phyloP scores from a whole-genome alignment of 768 basidiomycete species.

The Leccinum imitatum region DNA sequence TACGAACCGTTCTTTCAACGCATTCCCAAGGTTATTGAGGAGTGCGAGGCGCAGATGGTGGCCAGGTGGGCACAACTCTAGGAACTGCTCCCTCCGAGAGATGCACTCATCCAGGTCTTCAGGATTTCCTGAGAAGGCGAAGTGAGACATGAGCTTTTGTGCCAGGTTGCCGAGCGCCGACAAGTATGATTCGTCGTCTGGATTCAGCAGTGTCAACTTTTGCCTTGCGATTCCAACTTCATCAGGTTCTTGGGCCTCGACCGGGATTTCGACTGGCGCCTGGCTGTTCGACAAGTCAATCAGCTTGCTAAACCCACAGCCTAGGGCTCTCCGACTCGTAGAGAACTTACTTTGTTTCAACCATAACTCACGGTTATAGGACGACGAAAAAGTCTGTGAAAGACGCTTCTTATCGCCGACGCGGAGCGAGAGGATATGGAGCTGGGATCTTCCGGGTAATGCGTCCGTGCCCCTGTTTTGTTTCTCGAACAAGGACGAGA shows the following conservation, averaged over 20 bases:
- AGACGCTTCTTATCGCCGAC: background rate
- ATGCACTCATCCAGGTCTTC: constrained; percentile 31
- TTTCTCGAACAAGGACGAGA: constrained; percentile 21
- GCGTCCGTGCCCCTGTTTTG: constrained; percentile 42
- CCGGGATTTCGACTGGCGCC: background rate
- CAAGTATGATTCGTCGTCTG: constrained; percentile 11
- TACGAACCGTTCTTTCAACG: too few species aligned
- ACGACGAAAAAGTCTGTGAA: background rate
- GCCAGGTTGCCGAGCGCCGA: constrained; percentile 12
- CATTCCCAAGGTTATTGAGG: too few species aligned
- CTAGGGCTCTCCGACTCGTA: background rate
- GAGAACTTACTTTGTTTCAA: constrained; percentile 5
- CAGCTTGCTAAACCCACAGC: background rate
- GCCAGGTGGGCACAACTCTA: constrained; percentile 23
- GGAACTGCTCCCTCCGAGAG: constrained; percentile 10
- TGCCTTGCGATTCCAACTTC: constrained; percentile 14
- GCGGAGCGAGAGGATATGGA: constrained; percentile 53
- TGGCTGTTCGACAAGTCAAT: constrained; percentile 2
- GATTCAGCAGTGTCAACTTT: constrained; percentile 6
- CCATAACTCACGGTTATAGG: constrained; percentile 1
- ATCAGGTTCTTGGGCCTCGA: constrained; percentile 5
- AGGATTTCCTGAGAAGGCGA: constrained; percentile 19
- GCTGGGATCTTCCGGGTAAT: constrained; percentile 78
- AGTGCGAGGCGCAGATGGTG: constrained; percentile 16
- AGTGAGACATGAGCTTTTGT: constrained; percentile 19